Percentiles rank a stretch among this genome's conserved stretches.
Evolutionary conservation across 2,329 filamentous ascomycete genomes (phyloP).

Genomic region (Cladophialophora carrionii): DNA sequence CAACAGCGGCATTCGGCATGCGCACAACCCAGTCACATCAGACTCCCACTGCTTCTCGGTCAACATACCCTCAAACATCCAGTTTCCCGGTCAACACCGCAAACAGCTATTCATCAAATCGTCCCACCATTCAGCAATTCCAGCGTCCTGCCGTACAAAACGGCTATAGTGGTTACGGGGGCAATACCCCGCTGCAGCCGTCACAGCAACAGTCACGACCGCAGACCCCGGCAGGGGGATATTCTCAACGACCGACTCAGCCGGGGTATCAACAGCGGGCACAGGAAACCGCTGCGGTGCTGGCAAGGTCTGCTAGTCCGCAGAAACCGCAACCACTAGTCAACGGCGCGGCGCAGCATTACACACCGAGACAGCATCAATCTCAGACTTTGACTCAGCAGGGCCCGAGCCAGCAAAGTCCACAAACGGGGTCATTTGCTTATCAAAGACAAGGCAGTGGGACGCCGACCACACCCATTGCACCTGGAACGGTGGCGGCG

Average conservation of each 20-base stretch:
- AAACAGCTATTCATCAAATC: constrained; percentile 33
- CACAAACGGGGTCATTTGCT: constrained; percentile 21
- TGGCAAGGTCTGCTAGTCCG: constrained; percentile 30
- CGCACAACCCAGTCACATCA: constrained; percentile 40
- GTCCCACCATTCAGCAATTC: constrained; percentile 46
- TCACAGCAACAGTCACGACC: constrained; percentile 19
- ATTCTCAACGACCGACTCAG: constrained; percentile 36
- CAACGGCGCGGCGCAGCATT: constrained; percentile 31
- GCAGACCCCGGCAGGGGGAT: constrained; percentile 34
- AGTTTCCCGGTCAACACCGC: constrained; percentile 40
- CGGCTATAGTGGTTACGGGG: constrained; percentile 39
- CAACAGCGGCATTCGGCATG: constrained; percentile 42
- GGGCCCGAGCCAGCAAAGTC: constrained; percentile 5
- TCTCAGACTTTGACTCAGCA: constrained; percentile 10
- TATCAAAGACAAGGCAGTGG: constrained; percentile 26
- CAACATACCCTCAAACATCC: constrained; percentile 43
- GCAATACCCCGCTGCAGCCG: constrained; percentile 19
- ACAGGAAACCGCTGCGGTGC: constrained; percentile 30
- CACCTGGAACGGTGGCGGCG: constrained; percentile 3
- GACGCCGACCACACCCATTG: constrained; percentile 22
- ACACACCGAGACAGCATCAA: constrained; percentile 22
- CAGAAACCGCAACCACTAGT: constrained; percentile 34
- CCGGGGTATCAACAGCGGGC: constrained; percentile 41
- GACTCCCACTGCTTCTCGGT: constrained; percentile 44
- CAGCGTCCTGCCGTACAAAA: constrained; percentile 46